Conservation (phyloP, 805 yeast species). For the Schwanniomyces sp. region DNA sequence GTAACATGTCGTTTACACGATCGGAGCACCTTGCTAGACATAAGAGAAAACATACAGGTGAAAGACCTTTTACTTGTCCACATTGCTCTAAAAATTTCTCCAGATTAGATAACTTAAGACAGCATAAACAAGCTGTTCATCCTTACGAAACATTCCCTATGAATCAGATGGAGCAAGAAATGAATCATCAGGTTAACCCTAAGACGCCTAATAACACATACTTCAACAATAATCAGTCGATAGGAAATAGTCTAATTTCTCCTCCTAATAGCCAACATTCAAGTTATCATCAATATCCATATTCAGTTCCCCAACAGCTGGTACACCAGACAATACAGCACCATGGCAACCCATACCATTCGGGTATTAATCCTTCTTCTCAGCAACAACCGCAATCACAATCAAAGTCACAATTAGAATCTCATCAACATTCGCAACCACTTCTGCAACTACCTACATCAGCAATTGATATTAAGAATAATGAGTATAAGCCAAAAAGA, state of each 20-base stretch:
- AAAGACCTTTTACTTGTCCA: slow-evolving; percentile 86
- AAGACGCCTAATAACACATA: slow-evolving; percentile 10
- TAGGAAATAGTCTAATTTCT: slow-evolving; percentile 14
- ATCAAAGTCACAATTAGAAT: background rate
- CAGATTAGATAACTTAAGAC: slow-evolving; percentile 83
- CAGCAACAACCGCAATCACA: background rate
- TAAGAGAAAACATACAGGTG: slow-evolving; percentile 92
- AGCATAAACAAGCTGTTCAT: slow-evolving; percentile 78
- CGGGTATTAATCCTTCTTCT: background rate
- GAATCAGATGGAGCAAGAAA: background rate
- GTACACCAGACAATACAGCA: background rate
- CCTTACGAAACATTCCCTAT: slow-evolving; percentile 35
- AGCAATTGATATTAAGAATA: background rate
- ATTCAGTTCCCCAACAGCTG: background rate
- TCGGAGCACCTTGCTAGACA: slow-evolving; percentile 93
- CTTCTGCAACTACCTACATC: slow-evolving; percentile 3
- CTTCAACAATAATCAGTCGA: slow-evolving; percentile 3
- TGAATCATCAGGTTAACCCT: slow-evolving; percentile 3
- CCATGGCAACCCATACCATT: background rate
- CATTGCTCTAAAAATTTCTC: slow-evolving; percentile 78
- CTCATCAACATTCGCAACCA: slow-evolving; percentile 4
- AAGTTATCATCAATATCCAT: slow-evolving; percentile 1
- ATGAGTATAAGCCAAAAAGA: slow-evolving; percentile 35
- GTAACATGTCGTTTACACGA: slow-evolving; percentile 85
- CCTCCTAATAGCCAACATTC: slow-evolving; percentile 22